Evolutionary conservation across 2,329 filamentous ascomycete genomes (phyloP).

Genomic region (Pestalotiopsis sp.): DNA sequence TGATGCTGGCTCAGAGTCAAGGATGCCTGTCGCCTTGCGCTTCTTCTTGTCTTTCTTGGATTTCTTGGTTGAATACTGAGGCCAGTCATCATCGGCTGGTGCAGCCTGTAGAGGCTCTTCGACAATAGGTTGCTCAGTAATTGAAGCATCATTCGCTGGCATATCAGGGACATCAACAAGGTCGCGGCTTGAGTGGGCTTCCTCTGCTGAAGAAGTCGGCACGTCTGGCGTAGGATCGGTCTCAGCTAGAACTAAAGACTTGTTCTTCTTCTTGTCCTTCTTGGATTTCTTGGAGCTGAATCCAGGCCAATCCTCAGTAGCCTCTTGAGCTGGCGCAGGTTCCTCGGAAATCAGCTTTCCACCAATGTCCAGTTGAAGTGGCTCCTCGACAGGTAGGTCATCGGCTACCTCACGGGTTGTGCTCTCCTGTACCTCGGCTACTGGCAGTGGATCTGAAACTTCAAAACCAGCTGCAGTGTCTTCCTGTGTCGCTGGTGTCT

Average conservation of each 20-base stretch:
- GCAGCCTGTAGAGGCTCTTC: neutral
- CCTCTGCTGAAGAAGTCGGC: slow-evolving; percentile 17
- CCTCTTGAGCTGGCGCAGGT: neutral
- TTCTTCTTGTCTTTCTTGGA: slow-evolving; percentile 20
- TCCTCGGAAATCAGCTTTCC: slow-evolving; percentile 5
- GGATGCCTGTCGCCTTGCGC: slow-evolving; percentile 12
- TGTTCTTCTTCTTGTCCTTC: slow-evolving; percentile 38
- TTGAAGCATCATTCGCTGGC: neutral
- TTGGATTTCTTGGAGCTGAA: slow-evolving; percentile 21
- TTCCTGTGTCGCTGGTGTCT: slow-evolving; percentile 16
- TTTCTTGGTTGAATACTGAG: slow-evolving; percentile 25
- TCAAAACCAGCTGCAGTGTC: slow-evolving; percentile 14
- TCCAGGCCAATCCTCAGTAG: slow-evolving; percentile 5
- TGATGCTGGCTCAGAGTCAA: slow-evolving; percentile 23
- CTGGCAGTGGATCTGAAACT: slow-evolving; percentile 13
- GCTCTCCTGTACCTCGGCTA: neutral
- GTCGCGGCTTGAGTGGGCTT: slow-evolving; percentile 10
- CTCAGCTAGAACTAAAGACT: slow-evolving; percentile 28
- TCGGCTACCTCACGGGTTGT: neutral
- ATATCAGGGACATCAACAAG: slow-evolving; percentile 14
- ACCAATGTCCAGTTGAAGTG: slow-evolving; percentile 8
- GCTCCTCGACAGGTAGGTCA: neutral
- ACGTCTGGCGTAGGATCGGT: slow-evolving; percentile 17
- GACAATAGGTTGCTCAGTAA: neutral
- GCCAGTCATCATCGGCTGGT: slow-evolving; percentile 1